These are phyloP conservation scores for Penicillium capsulatum DNA, from an alignment of 2,329 filamentous ascomycete species.

Conservation along the genomic window DNA sequence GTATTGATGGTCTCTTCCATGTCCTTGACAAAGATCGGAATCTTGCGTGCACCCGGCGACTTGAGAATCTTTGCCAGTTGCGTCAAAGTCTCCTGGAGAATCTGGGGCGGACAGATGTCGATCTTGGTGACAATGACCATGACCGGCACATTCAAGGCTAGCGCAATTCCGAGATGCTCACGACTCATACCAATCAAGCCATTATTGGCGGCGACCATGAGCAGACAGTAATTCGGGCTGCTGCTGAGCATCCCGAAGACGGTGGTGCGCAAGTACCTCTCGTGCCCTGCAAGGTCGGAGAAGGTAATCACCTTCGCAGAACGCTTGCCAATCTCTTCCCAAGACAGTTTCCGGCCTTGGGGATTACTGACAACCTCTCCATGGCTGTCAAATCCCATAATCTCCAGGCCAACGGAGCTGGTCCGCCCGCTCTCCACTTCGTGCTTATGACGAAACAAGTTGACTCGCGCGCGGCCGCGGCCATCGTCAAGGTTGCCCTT, in stretches of 20 bases:
- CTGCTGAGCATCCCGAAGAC: conserved; percentile 93
- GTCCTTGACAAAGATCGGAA: conserved; percentile 91
- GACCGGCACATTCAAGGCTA: conserved; percentile 92
- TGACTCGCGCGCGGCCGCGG: conserved; percentile 86
- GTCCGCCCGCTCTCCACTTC: conserved; percentile 94
- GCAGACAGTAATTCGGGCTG: conserved; percentile 92
- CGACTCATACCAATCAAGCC: conserved; percentile 97
- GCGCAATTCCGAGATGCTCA: conserved; percentile 90
- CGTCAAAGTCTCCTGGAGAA: conserved; percentile 85
- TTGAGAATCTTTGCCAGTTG: conserved; percentile 92
- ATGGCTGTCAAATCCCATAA: conserved; percentile 89
- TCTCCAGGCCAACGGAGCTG: conserved; percentile 97
- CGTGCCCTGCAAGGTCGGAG: conserved; percentile 91
- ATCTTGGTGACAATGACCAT: conserved; percentile 99
- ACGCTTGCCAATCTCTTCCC: conserved; percentile 95
- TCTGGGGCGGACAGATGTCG: conserved; percentile 94
- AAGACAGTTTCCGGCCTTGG: conserved; percentile 81
- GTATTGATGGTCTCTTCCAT: conserved; percentile 91
- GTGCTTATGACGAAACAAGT: conserved; percentile 95
- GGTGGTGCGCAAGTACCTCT: conserved; percentile 89
- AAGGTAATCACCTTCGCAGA: conserved; percentile 96
- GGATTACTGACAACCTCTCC: conserved; percentile 79
- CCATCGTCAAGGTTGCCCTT: conserved; percentile 95
- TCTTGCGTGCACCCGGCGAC: conserved; percentile 87
- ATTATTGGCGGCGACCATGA: conserved; percentile 99